Evolutionary conservation across 1,284 basidiomycete species (phyloP).

Genomic region (Ceratobasidium sp.): DNA sequence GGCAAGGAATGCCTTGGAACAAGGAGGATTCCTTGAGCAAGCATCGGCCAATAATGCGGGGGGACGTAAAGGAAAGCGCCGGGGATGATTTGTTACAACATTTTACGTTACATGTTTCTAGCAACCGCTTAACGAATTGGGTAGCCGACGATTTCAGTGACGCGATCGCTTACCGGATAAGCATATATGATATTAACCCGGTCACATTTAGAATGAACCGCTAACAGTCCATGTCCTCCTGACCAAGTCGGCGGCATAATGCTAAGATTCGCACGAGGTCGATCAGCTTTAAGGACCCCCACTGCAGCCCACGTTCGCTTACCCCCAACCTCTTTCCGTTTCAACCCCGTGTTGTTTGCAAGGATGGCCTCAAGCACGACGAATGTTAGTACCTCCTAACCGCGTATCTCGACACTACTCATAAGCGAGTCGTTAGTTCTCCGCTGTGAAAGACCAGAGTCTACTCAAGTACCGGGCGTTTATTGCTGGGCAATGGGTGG

Average conservation of each 20-base stretch:
- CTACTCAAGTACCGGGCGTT: constrained; percentile 76
- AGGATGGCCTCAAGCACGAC: constrained; percentile 30
- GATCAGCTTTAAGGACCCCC: constrained; percentile 20
- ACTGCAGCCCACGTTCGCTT: neutral
- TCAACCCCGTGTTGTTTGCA: constrained; percentile 9
- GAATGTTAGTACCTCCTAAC: constrained; percentile 3
- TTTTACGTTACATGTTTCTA: constrained; percentile 23
- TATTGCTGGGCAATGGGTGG: constrained; percentile 82
- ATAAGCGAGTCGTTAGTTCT: constrained; percentile 20
- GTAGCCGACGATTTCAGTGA: constrained; percentile 1
- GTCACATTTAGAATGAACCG: neutral
- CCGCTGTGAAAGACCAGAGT: constrained; percentile 68
- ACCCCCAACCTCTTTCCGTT: neutral
- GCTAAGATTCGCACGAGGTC: constrained; percentile 32
- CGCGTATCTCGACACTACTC: too few relatives aligned
- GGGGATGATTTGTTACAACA: constrained; percentile 15
- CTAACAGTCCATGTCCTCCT: neutral
- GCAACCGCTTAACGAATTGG: constrained; percentile 29
- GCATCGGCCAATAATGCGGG: constrained; percentile 2
- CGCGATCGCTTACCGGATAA: constrained; percentile 2
- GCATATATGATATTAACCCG: neutral
- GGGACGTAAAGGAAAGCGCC: constrained; percentile 36
- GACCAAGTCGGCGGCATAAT: constrained; percentile 4
- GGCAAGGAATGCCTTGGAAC: constrained; percentile 44
- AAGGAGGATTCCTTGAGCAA: constrained; percentile 43